A percentile compares a stretch with the other conserved stretches of the same genome.
These are phyloP conservation scores for Oidiodendron maius DNA, from an alignment of 495 filamentous ascomycete genomes.

Conservation along the genomic window DNA sequence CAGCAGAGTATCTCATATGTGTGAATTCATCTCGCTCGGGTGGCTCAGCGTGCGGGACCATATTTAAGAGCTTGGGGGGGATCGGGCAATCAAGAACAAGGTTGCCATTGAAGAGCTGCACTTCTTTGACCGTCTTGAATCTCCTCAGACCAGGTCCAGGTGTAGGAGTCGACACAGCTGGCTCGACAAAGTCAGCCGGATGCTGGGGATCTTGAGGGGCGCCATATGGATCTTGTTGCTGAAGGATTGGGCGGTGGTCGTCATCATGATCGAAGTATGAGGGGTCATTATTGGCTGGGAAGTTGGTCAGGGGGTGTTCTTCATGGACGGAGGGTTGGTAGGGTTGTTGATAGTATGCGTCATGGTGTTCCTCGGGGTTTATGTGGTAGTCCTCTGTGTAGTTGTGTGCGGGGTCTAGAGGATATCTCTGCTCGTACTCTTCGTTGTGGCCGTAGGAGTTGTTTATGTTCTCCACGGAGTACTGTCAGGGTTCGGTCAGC, in stretches of 20 bases:
- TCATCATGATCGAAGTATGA: constrained; percentile 28
- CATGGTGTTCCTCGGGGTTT: constrained; percentile 77
- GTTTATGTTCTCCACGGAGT: constrained; percentile 74
- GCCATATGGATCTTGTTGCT: constrained; percentile 38
- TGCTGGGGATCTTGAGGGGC: constrained; percentile 46
- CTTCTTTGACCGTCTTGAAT: constrained; percentile 99
- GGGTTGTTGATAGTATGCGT: constrained; percentile 77
- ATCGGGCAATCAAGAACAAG: constrained; percentile 96
- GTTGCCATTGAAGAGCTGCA: constrained; percentile 93
- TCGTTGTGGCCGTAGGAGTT: constrained; percentile 66
- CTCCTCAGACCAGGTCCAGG: constrained; percentile 66
- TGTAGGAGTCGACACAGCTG: constrained; percentile 41
- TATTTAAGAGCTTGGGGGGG: constrained; percentile 78
- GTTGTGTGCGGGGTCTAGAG: constrained; percentile 31
- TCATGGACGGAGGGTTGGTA: constrained; percentile 66
- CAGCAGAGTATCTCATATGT: constrained; percentile 96
- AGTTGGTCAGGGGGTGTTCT: constrained; percentile 23
- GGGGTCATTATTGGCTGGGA: constrained; percentile 1
- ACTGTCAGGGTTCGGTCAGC: constrained; percentile 34
- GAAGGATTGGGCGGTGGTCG: constrained; percentile 44
- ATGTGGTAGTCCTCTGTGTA: constrained; percentile 32
- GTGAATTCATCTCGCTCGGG: constrained; percentile 95
- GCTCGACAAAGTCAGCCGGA: constrained; percentile 17
- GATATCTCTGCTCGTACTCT: constrained; percentile 47
- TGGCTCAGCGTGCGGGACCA: constrained; percentile 73